phyloP scores from a whole-genome alignment of 768 basidiomycete genomes.

The Boletus pseudopeckii region DNA sequence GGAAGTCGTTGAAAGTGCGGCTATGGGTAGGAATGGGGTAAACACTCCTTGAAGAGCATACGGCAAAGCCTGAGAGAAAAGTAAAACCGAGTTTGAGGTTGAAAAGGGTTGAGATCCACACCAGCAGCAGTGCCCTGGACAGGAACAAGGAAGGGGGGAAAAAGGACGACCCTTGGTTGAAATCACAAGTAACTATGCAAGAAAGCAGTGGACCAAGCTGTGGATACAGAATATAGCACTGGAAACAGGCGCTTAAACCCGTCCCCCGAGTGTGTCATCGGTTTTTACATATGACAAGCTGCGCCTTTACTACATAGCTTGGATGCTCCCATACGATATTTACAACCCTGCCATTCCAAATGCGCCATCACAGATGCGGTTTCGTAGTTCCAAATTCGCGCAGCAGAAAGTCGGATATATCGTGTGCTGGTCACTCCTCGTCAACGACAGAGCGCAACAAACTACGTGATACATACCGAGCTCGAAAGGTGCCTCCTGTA shows the following conservation, averaged over 20 bases:
- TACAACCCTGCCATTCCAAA: not conserved
- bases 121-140: conserved; percentile 4
- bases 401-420: conserved; percentile 26
- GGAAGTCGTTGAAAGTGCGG: not conserved
- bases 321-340: not conserved
- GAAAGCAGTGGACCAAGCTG: not conserved
- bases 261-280: not conserved
- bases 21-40: not conserved
- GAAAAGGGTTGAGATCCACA: conserved; percentile 5
- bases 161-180: too few relatives aligned
- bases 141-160: not conserved
- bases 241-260: not conserved
- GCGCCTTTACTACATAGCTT: not conserved
- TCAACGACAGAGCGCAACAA: not conserved
- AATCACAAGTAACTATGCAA: not conserved
- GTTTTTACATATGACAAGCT: not conserved
- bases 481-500: conserved; percentile 29
- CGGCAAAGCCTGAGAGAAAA: not conserved
- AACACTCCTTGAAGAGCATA: not conserved
- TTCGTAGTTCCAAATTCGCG: conserved; percentile 5
- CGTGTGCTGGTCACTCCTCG: conserved; percentile 15
- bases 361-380: not conserved
- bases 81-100: not conserved
- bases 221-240: not conserved
- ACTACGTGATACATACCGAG: conserved; percentile 22